These are phyloP conservation scores for Aspergillus caelatus DNA, from an alignment of 2,329 filamentous ascomycete species.

Conservation along the genomic window DNA sequence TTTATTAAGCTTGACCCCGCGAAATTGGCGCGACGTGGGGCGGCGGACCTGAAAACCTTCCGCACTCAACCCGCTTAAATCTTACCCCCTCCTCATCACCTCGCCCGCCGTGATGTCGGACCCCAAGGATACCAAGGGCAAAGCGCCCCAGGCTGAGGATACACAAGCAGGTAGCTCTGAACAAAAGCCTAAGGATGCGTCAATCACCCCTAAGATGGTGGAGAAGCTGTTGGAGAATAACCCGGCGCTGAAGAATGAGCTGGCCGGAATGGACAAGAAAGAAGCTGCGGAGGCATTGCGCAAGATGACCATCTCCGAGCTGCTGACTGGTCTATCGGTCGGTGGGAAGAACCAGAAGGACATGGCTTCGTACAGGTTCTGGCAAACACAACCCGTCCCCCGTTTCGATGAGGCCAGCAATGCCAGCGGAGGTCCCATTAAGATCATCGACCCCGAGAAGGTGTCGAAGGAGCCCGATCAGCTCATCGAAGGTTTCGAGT, in stretches of 20 bases:
- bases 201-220: constrained; percentile 42
- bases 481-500: constrained; percentile 85
- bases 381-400: constrained; percentile 94
- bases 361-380: constrained; percentile 98
- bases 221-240: constrained; percentile 51
- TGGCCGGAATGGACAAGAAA: constrained; percentile 72
- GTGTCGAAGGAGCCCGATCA: constrained; percentile 76
- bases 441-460: constrained; percentile 74
- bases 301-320: constrained; percentile 51
- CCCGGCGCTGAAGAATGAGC: constrained; percentile 69
- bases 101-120: constrained; percentile 34
- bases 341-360: constrained; percentile 90
- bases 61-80: constrained; percentile 24
- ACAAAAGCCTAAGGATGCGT: constrained; percentile 29
- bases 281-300: constrained; percentile 54
- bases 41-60: constrained; percentile 20
- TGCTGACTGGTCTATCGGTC: constrained; percentile 62
- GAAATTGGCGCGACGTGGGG: constrained; percentile 31
- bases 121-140: constrained; percentile 14
- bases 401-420: constrained; percentile 67
- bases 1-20: not conserved
- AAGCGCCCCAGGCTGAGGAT: constrained; percentile 12
- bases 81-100: constrained; percentile 13
- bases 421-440: constrained; percentile 79
- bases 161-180: constrained; percentile 7